These are phyloP conservation scores for Ormosia semicastrata DNA, from an alignment of 306 rosid genomes.

Conservation along the genomic window DNA sequence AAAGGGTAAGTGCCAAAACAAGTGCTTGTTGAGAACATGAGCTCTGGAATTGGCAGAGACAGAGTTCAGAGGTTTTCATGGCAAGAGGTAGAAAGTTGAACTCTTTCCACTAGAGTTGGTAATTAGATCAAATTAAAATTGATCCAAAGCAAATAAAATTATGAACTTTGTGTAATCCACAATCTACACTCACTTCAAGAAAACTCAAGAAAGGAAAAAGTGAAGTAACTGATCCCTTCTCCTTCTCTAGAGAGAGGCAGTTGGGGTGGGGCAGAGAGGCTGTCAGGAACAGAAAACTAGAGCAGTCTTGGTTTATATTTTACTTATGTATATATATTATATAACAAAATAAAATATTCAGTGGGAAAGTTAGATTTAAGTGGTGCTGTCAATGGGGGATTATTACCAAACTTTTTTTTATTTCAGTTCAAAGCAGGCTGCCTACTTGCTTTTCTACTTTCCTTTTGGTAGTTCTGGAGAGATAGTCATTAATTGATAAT, in stretches of 20 bases:
- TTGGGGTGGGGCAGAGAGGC: slow-evolving; percentile 45
- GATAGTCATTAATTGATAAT: slow-evolving; percentile 33
- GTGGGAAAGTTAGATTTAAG: slow-evolving; percentile 39
- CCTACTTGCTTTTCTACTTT: slow-evolving; percentile 42
- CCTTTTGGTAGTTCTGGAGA: slow-evolving; percentile 24
- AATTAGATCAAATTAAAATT: slow-evolving; percentile 29
- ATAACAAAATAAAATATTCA: not conserved
- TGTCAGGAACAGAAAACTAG: not conserved
- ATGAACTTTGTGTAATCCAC: slow-evolving; percentile 17
- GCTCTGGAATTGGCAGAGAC: slow-evolving; percentile 43
- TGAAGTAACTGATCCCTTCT: slow-evolving; percentile 44
- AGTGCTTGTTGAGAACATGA: slow-evolving; percentile 26
- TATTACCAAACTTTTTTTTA: slow-evolving; percentile 46
- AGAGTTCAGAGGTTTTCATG: slow-evolving; percentile 48
- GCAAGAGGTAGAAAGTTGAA: slow-evolving; percentile 25
- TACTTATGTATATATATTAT: not conserved
- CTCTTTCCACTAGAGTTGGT: slow-evolving; percentile 39
- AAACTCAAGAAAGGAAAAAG: slow-evolving; percentile 24
- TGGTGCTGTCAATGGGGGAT: slow-evolving; percentile 37
- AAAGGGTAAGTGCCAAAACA: slow-evolving; percentile 37
- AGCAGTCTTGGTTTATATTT: slow-evolving; percentile 12
- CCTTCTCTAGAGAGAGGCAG: slow-evolving; percentile 37
- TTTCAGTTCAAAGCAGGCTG: slow-evolving; percentile 45
- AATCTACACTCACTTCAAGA: slow-evolving; percentile 29
- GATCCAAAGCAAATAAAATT: slow-evolving; percentile 28